Percentiles rank a stretch among this genome's conserved stretches.
Conservation (phyloP, 129 eudicot genomes). For the Chrysanthemum seticuspe region DNA sequence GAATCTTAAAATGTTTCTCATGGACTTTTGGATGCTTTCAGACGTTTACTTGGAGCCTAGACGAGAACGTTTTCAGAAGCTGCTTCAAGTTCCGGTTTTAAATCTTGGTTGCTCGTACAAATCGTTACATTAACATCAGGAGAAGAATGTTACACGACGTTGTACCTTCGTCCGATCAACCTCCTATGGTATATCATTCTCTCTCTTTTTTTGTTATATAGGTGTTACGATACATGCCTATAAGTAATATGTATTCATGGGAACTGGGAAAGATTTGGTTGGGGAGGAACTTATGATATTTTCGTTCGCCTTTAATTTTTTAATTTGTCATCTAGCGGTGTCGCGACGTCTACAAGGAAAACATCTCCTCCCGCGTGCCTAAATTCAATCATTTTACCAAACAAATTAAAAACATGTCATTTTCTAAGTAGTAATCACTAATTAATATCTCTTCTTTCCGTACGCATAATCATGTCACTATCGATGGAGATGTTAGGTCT, state of each 20-base stretch:
- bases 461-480: slow-evolving; percentile 28
- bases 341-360: slow-evolving; percentile 25
- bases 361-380: slow-evolving; percentile 34
- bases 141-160: slow-evolving; percentile 47
- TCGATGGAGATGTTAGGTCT: slow-evolving; percentile 32
- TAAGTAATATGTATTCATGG: slow-evolving; percentile 8
- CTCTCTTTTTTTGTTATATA: background rate
- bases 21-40: slow-evolving; percentile 35
- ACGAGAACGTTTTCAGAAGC: slow-evolving; percentile 19
- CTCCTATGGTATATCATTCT: slow-evolving; percentile 31
- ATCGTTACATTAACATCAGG: slow-evolving; percentile 1
- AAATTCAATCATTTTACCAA: slow-evolving; percentile 43
- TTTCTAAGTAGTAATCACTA: slow-evolving; percentile 30
- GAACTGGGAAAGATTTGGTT: slow-evolving; percentile 7
- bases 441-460: slow-evolving; percentile 24
- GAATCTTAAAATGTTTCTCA: slow-evolving; percentile 25
- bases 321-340: slow-evolving; percentile 29
- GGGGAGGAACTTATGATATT: background rate
- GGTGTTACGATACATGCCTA: slow-evolving; percentile 18
- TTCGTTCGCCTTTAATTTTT: background rate
- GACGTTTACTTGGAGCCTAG: slow-evolving; percentile 37
- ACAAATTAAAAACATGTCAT: slow-evolving; percentile 38
- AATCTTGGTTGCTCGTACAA: slow-evolving; percentile 14
- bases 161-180: slow-evolving; percentile 52
- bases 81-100: background rate